These are phyloP conservation scores for Populus tremula DNA, from an alignment of 345 rosid species.

Conservation along the genomic window DNA sequence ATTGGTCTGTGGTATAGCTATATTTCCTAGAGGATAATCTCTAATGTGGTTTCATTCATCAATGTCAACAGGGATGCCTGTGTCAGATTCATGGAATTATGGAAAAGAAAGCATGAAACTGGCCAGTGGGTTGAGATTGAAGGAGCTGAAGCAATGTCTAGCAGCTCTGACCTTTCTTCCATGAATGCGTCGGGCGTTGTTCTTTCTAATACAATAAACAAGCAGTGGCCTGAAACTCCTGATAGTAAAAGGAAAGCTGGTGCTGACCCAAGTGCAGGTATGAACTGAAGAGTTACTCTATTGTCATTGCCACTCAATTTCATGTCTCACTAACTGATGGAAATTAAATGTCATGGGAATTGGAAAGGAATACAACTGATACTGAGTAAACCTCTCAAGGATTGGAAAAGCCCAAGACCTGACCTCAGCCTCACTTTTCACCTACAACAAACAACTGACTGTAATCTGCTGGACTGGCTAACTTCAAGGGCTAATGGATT, in stretches of 20 bases:
- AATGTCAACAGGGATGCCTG: constrained; percentile 79
- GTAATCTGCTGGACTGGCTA: background rate
- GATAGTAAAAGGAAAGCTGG: constrained; percentile 50
- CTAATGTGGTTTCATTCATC: constrained; percentile 16
- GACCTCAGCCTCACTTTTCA: background rate
- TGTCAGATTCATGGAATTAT: constrained; percentile 62
- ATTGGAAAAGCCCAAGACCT: background rate
- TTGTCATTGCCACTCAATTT: background rate
- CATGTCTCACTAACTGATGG: background rate
- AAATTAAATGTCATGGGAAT: background rate
- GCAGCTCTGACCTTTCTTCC: constrained; percentile 52
- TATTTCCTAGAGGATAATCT: constrained; percentile 4
- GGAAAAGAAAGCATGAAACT: constrained; percentile 93
- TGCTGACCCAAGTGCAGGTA: constrained; percentile 36
- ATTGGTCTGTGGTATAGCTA: constrained; percentile 5
- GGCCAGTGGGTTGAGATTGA: constrained; percentile 94
- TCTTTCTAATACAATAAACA: constrained; percentile 49
- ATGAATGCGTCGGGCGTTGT: constrained; percentile 64
- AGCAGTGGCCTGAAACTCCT: constrained; percentile 51
- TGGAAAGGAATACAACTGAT: background rate
- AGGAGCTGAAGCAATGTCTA: constrained; percentile 60
- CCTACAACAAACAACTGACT: background rate
- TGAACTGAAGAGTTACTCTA: background rate
- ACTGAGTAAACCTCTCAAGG: background rate
- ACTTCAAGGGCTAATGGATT: background rate